Conservation (phyloP, 371 early-diverging fungal species). For the Haplosporangium sp. region DNA sequence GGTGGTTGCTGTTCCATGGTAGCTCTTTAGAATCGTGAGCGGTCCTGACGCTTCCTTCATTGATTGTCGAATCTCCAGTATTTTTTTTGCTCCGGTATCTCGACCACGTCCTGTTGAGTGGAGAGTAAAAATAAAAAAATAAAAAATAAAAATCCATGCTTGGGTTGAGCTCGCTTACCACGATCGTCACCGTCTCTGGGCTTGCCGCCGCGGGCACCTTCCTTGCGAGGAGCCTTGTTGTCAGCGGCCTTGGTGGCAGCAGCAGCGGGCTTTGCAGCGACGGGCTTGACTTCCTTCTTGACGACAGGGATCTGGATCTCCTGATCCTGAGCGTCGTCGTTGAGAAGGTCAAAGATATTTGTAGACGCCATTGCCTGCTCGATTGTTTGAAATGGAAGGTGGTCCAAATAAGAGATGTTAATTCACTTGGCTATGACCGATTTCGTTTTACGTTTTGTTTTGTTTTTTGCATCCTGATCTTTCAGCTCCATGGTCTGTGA, state of each 20-base stretch:
- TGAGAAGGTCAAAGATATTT: conserved; percentile 57
- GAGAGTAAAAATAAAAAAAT: neutral
- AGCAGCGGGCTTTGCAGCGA: conserved; percentile 48
- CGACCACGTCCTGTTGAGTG: too few relatives aligned
- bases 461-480: neutral
- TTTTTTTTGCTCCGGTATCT: too few relatives aligned
- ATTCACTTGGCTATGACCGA: conserved; percentile 13
- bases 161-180: conserved; percentile 15
- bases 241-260: conserved; percentile 51
- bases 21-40: too few relatives aligned
- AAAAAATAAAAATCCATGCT: neutral
- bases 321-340: conserved; percentile 58
- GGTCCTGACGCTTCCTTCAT: too few relatives aligned
- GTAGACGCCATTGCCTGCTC: conserved; percentile 56
- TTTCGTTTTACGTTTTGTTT: conserved; percentile 4
- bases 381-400: neutral
- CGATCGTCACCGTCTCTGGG: conserved; percentile 51
- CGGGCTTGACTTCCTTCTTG: conserved; percentile 55
- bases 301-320: conserved; percentile 54
- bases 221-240: conserved; percentile 55
- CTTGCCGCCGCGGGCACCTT: conserved; percentile 52
- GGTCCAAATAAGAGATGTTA: conserved; percentile 24
- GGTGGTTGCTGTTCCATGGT: too few relatives aligned
- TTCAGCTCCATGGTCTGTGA: too few relatives aligned
- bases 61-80: too few relatives aligned